Evolutionary conservation across 768 basidiomycete genomes (phyloP).

Genomic region (Tephrocybe rancida): DNA sequence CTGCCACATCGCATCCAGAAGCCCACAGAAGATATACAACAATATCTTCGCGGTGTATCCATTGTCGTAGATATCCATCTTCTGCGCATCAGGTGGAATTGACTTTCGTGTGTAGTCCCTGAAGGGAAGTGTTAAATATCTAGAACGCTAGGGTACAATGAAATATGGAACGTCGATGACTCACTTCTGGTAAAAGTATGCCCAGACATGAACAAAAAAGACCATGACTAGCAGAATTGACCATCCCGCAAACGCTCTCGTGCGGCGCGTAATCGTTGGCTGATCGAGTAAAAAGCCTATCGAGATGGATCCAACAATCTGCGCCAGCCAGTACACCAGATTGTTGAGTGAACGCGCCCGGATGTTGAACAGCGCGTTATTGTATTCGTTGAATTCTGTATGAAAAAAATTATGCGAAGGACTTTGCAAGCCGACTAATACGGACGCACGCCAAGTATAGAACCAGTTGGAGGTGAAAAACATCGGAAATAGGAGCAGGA

Average conservation of each 20-base stretch:
- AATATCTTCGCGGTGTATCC: slow-evolving; percentile 57
- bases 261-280: slow-evolving; percentile 54
- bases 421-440: neutral
- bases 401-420: neutral
- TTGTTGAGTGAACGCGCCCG: slow-evolving; percentile 78
- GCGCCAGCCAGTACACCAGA: slow-evolving; percentile 78
- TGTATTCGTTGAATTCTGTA: slow-evolving; percentile 79
- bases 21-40: slow-evolving; percentile 72
- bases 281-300: slow-evolving; percentile 75
- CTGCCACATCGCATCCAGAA: slow-evolving; percentile 87
- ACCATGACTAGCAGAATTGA: slow-evolving; percentile 59
- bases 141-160: neutral
- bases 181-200: slow-evolving; percentile 73
- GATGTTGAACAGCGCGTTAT: slow-evolving; percentile 80
- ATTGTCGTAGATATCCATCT: slow-evolving; percentile 62
- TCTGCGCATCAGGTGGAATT: slow-evolving; percentile 36
- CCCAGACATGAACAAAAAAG: slow-evolving; percentile 75
- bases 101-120: slow-evolving; percentile 64
- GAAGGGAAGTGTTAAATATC: neutral
- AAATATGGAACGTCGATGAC: slow-evolving; percentile 12
- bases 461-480: slow-evolving; percentile 87
- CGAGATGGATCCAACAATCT: slow-evolving; percentile 72
- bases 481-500: slow-evolving; percentile 82
- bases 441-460: slow-evolving; percentile 78
- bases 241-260: slow-evolving; percentile 77